Conservation (phyloP, 768 basidiomycete species). For the Rhizopogon salebrosus region DNA sequence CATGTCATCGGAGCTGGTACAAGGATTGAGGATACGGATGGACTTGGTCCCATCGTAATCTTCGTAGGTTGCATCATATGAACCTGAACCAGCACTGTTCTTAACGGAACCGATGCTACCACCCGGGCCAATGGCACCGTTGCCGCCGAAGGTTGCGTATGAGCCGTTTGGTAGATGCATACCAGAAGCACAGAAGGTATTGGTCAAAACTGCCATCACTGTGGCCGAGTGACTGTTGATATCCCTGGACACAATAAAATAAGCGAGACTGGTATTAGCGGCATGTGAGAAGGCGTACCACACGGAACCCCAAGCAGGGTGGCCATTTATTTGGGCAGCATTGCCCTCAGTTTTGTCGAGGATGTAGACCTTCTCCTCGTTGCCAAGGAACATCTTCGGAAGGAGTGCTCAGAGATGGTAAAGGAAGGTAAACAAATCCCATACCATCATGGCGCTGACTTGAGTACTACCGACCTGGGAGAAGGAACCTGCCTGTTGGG, state of each 20-base stretch:
- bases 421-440: slow-evolving; percentile 8
- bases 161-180: slow-evolving; percentile 80
- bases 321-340: slow-evolving; percentile 54
- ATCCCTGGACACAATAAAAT: slow-evolving; percentile 44
- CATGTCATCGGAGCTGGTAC: slow-evolving; percentile 45
- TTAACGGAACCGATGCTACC: slow-evolving; percentile 51
- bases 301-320: slow-evolving; percentile 70
- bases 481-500: slow-evolving; percentile 14
- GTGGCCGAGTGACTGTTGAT: slow-evolving; percentile 50
- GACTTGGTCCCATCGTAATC: slow-evolving; percentile 78
- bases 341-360: slow-evolving; percentile 90
- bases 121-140: slow-evolving; percentile 64
- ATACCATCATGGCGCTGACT: slow-evolving; percentile 53
- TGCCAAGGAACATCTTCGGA: slow-evolving; percentile 64
- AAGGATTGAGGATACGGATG: slow-evolving; percentile 81
- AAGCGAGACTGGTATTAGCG: slow-evolving; percentile 8
- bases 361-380: slow-evolving; percentile 77
- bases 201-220: slow-evolving; percentile 69
- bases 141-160: slow-evolving; percentile 72
- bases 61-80: slow-evolving; percentile 62
- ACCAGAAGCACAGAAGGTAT: slow-evolving; percentile 78
- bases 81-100: slow-evolving; percentile 41
- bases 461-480: slow-evolving; percentile 28
- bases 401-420: neutral
- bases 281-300: slow-evolving; percentile 36